A percentile compares a stretch with the other conserved stretches of the same genome.
Conservation (phyloP, 1,284 basidiomycete genomes). For the Ustilago shanxiensis region DNA sequence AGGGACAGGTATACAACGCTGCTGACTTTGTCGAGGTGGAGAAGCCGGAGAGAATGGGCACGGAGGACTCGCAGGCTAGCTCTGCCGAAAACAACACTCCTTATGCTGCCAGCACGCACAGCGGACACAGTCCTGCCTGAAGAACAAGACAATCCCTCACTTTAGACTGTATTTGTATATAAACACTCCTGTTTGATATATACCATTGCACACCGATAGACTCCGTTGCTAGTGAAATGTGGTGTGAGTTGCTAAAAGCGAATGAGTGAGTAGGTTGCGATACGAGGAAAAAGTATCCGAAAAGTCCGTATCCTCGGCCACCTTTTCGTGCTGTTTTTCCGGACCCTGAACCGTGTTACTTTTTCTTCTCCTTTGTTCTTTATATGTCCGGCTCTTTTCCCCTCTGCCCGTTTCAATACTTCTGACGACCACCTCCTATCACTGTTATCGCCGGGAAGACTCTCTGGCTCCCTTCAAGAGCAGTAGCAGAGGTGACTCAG, state of each 20-base stretch:
- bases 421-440: background rate
- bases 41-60: constrained; percentile 11
- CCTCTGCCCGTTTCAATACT: background rate
- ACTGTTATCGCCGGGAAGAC: background rate
- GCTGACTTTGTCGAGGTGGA: constrained; percentile 17
- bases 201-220: background rate
- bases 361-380: background rate
- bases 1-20: constrained; percentile 26
- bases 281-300: background rate
- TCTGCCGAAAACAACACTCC: background rate
- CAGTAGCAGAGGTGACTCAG: background rate
- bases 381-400: background rate
- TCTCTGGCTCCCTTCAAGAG: background rate
- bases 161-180: background rate
- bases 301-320: background rate
- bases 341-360: background rate
- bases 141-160: background rate
- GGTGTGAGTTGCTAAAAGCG: too few species aligned
- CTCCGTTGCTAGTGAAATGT: background rate
- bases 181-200: background rate
- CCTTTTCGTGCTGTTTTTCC: background rate
- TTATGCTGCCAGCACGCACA: constrained; percentile 11
- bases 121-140: constrained; percentile 24
- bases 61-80: constrained; percentile 6
- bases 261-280: background rate